Evolutionary conservation across 2,329 filamentous ascomycete species (phyloP).

Genomic region (Cercospora citrullina): DNA sequence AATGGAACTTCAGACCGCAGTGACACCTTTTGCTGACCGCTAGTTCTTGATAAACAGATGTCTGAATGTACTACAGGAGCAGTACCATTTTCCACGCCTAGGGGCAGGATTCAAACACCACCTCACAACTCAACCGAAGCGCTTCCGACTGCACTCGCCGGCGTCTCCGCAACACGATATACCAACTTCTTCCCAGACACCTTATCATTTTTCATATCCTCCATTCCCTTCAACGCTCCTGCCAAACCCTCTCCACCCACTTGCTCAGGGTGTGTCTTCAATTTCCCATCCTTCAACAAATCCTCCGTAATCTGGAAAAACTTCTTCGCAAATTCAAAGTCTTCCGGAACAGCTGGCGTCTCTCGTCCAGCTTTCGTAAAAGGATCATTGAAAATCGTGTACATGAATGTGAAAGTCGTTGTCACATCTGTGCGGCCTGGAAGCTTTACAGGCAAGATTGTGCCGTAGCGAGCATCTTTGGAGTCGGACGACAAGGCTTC

Average conservation of each 20-base stretch:
- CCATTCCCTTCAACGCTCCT: constrained; percentile 47
- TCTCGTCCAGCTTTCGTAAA: constrained; percentile 28
- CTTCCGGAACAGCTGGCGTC: constrained; percentile 33
- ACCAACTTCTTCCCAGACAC: constrained; percentile 52
- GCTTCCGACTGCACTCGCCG: constrained; percentile 17
- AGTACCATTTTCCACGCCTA: background rate
- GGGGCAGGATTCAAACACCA: background rate
- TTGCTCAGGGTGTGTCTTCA: constrained; percentile 48
- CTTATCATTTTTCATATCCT: constrained; percentile 47
- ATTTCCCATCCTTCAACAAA: constrained; percentile 46
- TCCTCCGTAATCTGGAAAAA: constrained; percentile 45
- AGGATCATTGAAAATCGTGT: constrained; percentile 33
- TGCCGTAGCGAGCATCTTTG: constrained; percentile 28
- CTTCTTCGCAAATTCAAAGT: constrained; percentile 46
- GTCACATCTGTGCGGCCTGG: constrained; percentile 26
- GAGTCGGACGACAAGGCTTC: constrained; percentile 29
- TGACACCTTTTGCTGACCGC: background rate
- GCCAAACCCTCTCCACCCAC: constrained; percentile 47
- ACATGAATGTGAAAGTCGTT: constrained; percentile 31
- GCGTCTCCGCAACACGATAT: constrained; percentile 39
- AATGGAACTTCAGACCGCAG: background rate
- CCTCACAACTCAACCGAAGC: constrained; percentile 29
- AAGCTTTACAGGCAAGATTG: constrained; percentile 29
- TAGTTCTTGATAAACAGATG: background rate
- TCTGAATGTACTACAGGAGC: background rate